Conservation (phyloP, 305 asterid species). For the Caryopteris hybrid region DNA sequence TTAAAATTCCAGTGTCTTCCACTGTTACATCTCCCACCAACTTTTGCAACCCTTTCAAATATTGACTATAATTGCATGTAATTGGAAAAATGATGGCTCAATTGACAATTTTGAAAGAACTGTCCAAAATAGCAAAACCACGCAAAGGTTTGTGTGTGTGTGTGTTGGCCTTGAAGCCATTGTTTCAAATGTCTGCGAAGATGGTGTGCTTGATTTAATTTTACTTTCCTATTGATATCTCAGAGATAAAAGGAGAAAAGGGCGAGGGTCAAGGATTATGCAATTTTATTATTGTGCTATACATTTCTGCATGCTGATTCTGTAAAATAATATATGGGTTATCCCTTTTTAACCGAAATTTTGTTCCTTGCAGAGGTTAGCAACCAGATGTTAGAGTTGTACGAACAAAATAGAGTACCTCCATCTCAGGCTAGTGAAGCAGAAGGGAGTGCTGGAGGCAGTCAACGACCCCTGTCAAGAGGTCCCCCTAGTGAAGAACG, state of each 20-base stretch:
- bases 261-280: constrained; percentile 28
- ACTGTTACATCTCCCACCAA: neutral
- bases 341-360: constrained; percentile 5
- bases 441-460: constrained; percentile 72
- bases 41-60: neutral
- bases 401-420: constrained; percentile 78
- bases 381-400: constrained; percentile 95
- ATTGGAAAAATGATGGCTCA: neutral
- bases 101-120: neutral
- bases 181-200: neutral
- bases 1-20: too few relatives aligned
- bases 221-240: neutral
- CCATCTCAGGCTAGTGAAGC: constrained; percentile 81
- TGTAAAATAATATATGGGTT: neutral
- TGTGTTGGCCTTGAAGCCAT: neutral
- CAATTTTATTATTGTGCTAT: constrained; percentile 1
- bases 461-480: constrained; percentile 50
- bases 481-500: constrained; percentile 55
- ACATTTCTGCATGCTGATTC: constrained; percentile 5
- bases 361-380: constrained; percentile 83
- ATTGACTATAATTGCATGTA: neutral
- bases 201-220: constrained; percentile 7
- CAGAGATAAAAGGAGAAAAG: constrained; percentile 10
- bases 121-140: neutral
- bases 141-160: too few relatives aligned